Base-by-base conservation (phyloP, 1,284 basidiomycete species). In the Trametes polyzona region DNA sequence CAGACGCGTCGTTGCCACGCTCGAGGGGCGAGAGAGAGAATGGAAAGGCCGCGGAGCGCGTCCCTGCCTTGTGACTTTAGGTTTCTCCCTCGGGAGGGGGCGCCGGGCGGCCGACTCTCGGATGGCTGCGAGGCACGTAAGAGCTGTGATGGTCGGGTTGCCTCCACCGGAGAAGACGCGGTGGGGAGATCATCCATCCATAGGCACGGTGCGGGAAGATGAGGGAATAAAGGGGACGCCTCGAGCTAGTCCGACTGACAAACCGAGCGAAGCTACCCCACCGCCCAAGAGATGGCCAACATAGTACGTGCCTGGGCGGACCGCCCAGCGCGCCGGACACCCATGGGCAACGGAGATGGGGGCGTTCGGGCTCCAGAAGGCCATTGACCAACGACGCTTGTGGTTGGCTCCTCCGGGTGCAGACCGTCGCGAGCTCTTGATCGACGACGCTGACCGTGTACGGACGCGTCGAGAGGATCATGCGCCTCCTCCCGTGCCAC, bases 41-140 rank as follows among this genome's bases (percentile, higher is more conserved):
- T 54, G 44, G 52, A 54, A 54, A 48, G 39, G 47, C 53, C 53
- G 53, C 53, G 46, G 53, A 48, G 46, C 53, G 44, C 39, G 39
- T 55, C 46, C 46, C 30, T 55, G 21, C 46, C 53, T 48, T 55
- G 53, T 55, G 53, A 55, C 53, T 55, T 55, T 48, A 41, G 39
- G 53, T 55, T 55, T 55, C 53, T 55, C 53, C 47, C 46, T 55
- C 53, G 53, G 53, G 46, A 55, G 46, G 32, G 53, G 46, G 53
- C 53, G 46, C 53, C 53, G 53, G 39, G 32, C 24, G 40, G 53
- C 53, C 53, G 53, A 55, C 40, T 6, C 16, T 48, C 53, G 53
- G 53, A 43, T 32, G 46, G 30, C 32, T 46, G 32, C 39, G 46
- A 48, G 53, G 53, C 39, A 48, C 53, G 46, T 48, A 54, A 53